Conservation (phyloP, 441 rosid genomes). For the Populus hybrid region DNA sequence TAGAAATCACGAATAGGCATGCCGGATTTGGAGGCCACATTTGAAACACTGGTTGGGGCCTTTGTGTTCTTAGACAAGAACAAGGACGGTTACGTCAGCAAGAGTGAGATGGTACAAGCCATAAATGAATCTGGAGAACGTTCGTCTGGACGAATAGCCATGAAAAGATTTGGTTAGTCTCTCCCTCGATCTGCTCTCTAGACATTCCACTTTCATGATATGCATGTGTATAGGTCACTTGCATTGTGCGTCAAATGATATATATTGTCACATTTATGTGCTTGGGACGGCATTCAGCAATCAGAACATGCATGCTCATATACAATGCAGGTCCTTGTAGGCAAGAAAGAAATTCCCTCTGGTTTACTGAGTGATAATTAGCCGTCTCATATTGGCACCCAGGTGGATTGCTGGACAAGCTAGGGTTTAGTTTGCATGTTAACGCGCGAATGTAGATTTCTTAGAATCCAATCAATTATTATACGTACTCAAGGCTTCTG, state of each 20-base stretch:
- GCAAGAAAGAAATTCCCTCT: not conserved
- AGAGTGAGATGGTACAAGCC: constrained; percentile 81
- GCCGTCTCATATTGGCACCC: not conserved
- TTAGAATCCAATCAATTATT: too few relatives aligned
- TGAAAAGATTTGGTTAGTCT: constrained; percentile 86
- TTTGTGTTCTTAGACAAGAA: constrained; percentile 88
- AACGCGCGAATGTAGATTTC: too few relatives aligned
- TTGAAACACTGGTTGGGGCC: constrained; percentile 78
- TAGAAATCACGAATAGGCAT: constrained; percentile 65
- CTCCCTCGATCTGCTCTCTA: constrained; percentile 6
- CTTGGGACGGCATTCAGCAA: not conserved
- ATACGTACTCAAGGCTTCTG: too few relatives aligned
- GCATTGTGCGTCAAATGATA: not conserved
- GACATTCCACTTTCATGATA: not conserved
- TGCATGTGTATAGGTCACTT: not conserved
- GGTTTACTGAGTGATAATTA: not conserved
- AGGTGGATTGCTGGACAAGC: too few relatives aligned
- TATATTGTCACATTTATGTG: not conserved
- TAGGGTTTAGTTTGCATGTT: too few relatives aligned
- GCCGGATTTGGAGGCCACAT: constrained; percentile 79
- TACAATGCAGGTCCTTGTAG: too few relatives aligned
- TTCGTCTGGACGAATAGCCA: constrained; percentile 76
- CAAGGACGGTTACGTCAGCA: constrained; percentile 90
- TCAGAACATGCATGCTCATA: not conserved
- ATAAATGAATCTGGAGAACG: constrained; percentile 88